Evolutionary conservation across 345 rosid species (phyloP), one percentile per base, ranked within the genome.

Genomic region (Orychophragmus violaceus): DNA sequence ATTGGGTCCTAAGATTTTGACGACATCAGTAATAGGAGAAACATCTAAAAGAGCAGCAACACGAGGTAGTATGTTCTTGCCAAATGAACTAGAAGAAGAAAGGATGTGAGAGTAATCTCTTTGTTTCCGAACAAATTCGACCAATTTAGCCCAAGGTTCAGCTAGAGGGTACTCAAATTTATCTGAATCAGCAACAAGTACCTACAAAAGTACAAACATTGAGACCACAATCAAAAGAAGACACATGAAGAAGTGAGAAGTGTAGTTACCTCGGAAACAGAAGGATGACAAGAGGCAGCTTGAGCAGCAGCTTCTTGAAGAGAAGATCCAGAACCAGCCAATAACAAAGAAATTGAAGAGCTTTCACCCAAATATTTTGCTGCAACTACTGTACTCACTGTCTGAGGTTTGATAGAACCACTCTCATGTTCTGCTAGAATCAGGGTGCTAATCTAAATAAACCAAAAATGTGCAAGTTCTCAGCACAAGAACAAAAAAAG

Each of bases 1-100:
- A 64, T 49, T 32, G 44, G 95, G 73, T 32, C 80, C 82, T 60
- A 80, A 79, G 60, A 94, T 78, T 75, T 72, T 80, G 79, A 82
- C 74, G 68, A 94, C 95, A 83, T 94, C 97, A 57, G 99, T 94
- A 74, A 87, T 66, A 10, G 96, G 99, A 78, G 93, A 90, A 72
- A 94, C 93, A 74, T 90, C 97, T 62, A 90, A 79, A 53, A 90
- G 81, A 63, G 99, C 91, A 60, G 99, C 97, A 0, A 89, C 90
- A 68, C 99, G 95, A 1, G 99, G 97, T 29, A 90, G 70, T 30
- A 87, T 21, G 62, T 90, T 90, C 74, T 94, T 94, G 76, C 99
- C 97, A 48, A 94, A 94, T 51, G 99, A 94, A 75, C 84, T 78
- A 1, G 99, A 81, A 17, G 87, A 79, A 72, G 93, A 78, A 70